A percentile compares a stretch with the other conserved stretches of the same genome.
Evolutionary conservation across 2,329 filamentous ascomycete genomes (phyloP).

Genomic region (Pseudocercospora fijiensis): DNA sequence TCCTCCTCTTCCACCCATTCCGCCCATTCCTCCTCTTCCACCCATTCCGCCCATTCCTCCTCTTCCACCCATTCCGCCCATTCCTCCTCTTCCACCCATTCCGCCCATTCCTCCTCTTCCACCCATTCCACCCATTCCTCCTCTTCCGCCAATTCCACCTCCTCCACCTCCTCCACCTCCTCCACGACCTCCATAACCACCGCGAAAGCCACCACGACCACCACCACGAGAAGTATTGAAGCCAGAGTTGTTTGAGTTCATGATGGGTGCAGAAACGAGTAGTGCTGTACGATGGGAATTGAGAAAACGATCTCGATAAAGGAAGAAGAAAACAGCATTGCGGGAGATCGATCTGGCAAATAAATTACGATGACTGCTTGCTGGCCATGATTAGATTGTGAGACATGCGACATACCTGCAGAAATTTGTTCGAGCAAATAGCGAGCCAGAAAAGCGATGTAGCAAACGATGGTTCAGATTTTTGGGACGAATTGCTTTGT

Average conservation of each 20-base stretch:
- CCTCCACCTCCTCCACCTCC: not conserved
- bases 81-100: not conserved
- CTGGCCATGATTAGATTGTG: not conserved
- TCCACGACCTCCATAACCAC: not conserved
- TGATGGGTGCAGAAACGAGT: not conserved
- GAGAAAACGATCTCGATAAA: not conserved
- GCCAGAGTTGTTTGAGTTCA: not conserved
- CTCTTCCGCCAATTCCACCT: not conserved
- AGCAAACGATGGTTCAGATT: not conserved
- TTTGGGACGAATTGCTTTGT: not conserved
- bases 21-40: not conserved
- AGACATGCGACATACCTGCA: not conserved
- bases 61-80: too few species aligned
- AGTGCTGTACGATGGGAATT: not conserved
- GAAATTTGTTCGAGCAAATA: not conserved
- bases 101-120: not conserved
- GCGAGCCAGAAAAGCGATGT: not conserved
- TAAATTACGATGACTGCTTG: not conserved
- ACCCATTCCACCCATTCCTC: too few species aligned
- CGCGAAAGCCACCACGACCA: not conserved
- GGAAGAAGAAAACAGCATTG: not conserved
- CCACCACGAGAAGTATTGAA: not conserved
- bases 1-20: not conserved
- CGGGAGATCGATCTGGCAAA: not conserved
- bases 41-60: not conserved